Base-by-base conservation (phyloP, 2,329 filamentous ascomycete species). In the Sclerotinia borealis region DNA sequence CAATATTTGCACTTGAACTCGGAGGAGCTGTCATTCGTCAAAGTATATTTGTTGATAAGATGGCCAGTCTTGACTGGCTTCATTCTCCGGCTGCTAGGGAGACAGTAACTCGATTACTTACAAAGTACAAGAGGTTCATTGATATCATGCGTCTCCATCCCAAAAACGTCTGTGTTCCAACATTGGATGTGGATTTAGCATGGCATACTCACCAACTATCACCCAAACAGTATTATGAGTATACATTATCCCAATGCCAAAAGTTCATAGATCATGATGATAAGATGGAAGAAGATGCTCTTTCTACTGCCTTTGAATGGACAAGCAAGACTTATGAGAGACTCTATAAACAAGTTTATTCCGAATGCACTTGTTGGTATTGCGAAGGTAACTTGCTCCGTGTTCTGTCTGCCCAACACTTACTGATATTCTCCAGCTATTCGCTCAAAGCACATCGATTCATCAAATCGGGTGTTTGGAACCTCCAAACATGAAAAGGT, bases 201-300 rank as follows among this genome's bases (percentile, higher is more conserved):
- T 92, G 89, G 89, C 91, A 96, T 72, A 93, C 90, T 0, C 90
- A 93, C 51, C 70, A 93, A 72, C 83, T 93, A 3, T 83, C 78
- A 10, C 88, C 90, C 0, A 70, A 73, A 2, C 71, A 77, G 4
- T 95, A 95, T 76, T 88, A 85, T 69, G 64, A 72, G 3, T 87
- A 83, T 72, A 87, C 83, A 1, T 72, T 80, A 1, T 61, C 58
- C 0, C 73, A 74, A 27, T 81, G 80, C 7, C 71, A 71, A 0
- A 84, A 81, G 55, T 91, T 92, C 71, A 83, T 93, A 68, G 86
- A 93, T 72, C 91, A 96, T 71, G 88, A 95, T 74, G 92, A 96
- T 78, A 93, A 93, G 76, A 85, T 96, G 27, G 85, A 87, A 55
- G 88, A 92, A 70, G 78, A 77, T 17, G 81, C 80, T 55, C 81